phyloP scores from a whole-genome alignment of 1,284 basidiomycete genomes.

The Laetiporus sulphureus region DNA sequence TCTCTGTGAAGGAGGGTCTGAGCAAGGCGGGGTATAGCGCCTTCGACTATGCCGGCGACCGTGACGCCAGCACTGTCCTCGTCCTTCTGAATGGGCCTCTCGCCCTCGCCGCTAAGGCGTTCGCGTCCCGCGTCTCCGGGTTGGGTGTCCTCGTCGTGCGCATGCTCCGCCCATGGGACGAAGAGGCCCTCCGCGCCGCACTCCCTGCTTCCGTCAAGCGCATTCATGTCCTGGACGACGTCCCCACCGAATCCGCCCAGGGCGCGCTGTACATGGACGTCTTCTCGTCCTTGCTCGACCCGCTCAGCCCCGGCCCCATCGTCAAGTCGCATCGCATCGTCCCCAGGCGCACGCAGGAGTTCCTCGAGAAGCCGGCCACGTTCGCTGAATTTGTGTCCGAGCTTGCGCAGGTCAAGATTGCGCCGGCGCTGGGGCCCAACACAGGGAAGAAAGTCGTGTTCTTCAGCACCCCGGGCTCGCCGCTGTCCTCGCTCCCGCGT shows the following conservation, averaged over 20 bases:
- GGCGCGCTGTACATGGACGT: constrained; percentile 71
- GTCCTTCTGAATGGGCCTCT: constrained; percentile 68
- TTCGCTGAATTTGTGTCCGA: constrained; percentile 40
- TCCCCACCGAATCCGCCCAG: constrained; percentile 53
- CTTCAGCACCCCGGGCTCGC: constrained; percentile 50
- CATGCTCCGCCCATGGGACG: constrained; percentile 73
- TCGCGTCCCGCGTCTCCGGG: constrained; percentile 38
- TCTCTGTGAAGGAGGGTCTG: constrained; percentile 40
- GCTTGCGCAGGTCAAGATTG: constrained; percentile 14
- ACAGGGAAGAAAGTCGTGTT: constrained; percentile 53
- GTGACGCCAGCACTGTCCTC: constrained; percentile 49
- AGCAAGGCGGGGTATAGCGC: constrained; percentile 48
- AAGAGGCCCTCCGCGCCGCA: constrained; percentile 46
- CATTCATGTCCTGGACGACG: constrained; percentile 72
- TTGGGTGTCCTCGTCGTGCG: constrained; percentile 65
- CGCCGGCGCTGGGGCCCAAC: constrained; percentile 18
- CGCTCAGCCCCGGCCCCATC: constrained; percentile 29
- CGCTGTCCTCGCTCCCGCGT: constrained; percentile 46
- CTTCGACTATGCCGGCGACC: constrained; percentile 66
- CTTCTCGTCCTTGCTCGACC: constrained; percentile 51
- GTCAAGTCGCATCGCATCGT: constrained; percentile 56
- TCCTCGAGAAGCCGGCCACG: constrained; percentile 36
- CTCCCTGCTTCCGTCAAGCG: constrained; percentile 52
- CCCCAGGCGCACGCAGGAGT: constrained; percentile 48
- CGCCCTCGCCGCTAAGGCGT: constrained; percentile 47